These are phyloP conservation scores for Marasmius tenuissimus DNA, from an alignment of 1,284 basidiomycete genomes.

Conservation along the genomic window DNA sequence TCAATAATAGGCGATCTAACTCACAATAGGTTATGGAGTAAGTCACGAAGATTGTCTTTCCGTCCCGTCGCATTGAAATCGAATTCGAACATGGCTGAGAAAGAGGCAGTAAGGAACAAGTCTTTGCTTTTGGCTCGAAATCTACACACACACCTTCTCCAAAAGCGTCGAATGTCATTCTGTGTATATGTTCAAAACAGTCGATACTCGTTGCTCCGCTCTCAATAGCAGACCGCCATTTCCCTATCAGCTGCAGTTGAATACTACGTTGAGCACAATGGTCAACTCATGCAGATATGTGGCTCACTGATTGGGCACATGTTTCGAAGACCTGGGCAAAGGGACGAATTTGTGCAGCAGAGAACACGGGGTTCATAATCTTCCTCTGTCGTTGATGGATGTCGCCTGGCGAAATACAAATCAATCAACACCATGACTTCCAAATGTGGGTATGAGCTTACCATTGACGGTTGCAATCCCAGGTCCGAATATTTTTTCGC, in stretches of 20 bases:
- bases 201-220: neutral
- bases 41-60: neutral
- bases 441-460: neutral
- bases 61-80: neutral
- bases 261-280: neutral
- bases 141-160: neutral
- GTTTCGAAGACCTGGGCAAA: neutral
- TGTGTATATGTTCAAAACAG: neutral
- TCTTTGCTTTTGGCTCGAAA: no score
- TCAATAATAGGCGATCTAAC: neutral
- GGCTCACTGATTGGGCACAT: neutral
- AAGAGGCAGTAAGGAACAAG: no score
- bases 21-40: neutral
- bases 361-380: neutral
- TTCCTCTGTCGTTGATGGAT: neutral
- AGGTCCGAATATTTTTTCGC: neutral
- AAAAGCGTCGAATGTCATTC: neutral
- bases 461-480: neutral
- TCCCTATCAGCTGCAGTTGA: neutral
- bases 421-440: neutral
- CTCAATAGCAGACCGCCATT: neutral
- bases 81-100: neutral
- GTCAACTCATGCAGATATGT: neutral
- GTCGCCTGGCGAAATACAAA: neutral
- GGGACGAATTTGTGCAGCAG: neutral